These are phyloP conservation scores for Solanum sejunctum DNA, from an alignment of 257 asterid genomes.

Conservation along the genomic window DNA sequence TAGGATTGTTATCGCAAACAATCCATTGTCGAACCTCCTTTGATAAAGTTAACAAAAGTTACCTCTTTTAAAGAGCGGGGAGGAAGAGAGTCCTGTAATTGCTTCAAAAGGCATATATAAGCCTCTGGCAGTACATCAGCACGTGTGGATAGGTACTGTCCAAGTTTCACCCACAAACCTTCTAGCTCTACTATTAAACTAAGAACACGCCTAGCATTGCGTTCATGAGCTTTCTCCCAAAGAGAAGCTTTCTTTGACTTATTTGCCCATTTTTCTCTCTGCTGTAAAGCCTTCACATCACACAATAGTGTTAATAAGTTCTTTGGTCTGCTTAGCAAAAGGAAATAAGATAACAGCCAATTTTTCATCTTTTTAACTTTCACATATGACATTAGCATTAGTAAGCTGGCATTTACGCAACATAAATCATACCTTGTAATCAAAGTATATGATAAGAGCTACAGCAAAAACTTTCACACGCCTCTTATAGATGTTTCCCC, in stretches of 20 bases:
- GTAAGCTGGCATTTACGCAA: not conserved
- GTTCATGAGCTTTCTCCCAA: constrained; percentile 94
- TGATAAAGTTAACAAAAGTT: not conserved
- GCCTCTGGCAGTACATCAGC: constrained; percentile 98
- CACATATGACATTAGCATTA: constrained; percentile 3
- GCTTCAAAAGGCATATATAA: constrained; percentile 69
- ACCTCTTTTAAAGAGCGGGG: constrained; percentile 91
- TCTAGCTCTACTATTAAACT: constrained; percentile 67
- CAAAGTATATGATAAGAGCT: constrained; percentile 74
- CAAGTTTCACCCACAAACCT: constrained; percentile 97
- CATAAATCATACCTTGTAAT: constrained; percentile 64
- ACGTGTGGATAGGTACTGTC: constrained; percentile 94
- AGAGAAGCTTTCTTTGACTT: constrained; percentile 53
- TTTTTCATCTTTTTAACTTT: not conserved
- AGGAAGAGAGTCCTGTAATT: constrained; percentile 95
- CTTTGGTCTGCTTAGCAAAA: constrained; percentile 1
- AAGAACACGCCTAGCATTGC: constrained; percentile 85
- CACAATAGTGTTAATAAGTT: not conserved
- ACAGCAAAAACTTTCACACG: constrained; percentile 75
- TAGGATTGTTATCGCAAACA: not conserved
- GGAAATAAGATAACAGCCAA: not conserved
- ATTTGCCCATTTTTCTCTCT: constrained; percentile 73
- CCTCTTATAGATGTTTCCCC: constrained; percentile 82
- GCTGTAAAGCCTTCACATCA: constrained; percentile 53
- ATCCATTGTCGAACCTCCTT: not conserved